Evolutionary conservation across 352 stramenopile genomes (phyloP).

Genomic region (Globisporangium heterothallicum): DNA sequence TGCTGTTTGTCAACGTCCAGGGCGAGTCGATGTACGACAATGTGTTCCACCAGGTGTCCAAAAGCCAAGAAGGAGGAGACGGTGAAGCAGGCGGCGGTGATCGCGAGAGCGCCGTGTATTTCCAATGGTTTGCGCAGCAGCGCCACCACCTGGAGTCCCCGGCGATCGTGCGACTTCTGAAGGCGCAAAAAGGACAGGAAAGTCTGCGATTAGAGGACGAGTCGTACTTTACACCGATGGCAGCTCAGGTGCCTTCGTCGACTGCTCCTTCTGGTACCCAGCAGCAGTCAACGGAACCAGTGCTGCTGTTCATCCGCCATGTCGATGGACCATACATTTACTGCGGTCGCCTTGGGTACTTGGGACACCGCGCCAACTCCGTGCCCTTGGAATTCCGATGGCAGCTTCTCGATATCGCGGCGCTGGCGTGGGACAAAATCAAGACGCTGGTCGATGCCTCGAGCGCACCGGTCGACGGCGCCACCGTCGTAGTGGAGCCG

Average conservation of each 20-base stretch:
- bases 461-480: slow-evolving; percentile 5
- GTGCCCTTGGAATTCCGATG: slow-evolving; percentile 59
- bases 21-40: slow-evolving; percentile 36
- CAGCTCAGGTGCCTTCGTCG: no score
- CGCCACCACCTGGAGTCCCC: slow-evolving; percentile 24
- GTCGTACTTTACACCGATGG: slow-evolving; percentile 11
- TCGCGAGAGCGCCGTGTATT: slow-evolving; percentile 41
- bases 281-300: slow-evolving; percentile 5
- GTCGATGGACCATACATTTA: slow-evolving; percentile 59
- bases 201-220: slow-evolving; percentile 25
- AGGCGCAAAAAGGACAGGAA: slow-evolving; percentile 22
- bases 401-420: slow-evolving; percentile 46
- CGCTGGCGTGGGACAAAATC: slow-evolving; percentile 22
- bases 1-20: slow-evolving; percentile 49
- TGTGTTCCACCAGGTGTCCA: slow-evolving; percentile 30
- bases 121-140: slow-evolving; percentile 51
- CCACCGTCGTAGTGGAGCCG: slow-evolving; percentile 7
- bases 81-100: no score
- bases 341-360: slow-evolving; percentile 47
- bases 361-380: slow-evolving; percentile 24
- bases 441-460: slow-evolving; percentile 19
- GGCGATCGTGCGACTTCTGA: slow-evolving; percentile 25
- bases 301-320: slow-evolving; percentile 56
- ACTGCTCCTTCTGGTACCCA: not conserved
- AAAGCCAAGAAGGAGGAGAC: not conserved